A percentile compares a stretch with the other conserved stretches of the same genome.
phyloP scores from a whole-genome alignment of 2,329 filamentous ascomycete species.

The Didymella glomerata region DNA sequence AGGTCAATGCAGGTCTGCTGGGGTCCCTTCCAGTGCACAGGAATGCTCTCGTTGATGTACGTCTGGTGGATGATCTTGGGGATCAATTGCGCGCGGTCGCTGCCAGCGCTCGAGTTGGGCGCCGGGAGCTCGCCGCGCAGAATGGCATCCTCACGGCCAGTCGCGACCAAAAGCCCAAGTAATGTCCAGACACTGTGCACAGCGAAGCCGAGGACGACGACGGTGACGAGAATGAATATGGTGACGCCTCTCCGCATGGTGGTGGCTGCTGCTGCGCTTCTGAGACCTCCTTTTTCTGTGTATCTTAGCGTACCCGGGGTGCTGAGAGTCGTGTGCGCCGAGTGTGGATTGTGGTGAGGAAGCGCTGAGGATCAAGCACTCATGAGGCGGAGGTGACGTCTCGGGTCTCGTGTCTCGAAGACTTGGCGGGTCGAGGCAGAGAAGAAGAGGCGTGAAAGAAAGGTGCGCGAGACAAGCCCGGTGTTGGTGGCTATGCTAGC shows the following conservation, averaged over 20 bases:
- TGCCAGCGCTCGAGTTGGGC: constrained; percentile 67
- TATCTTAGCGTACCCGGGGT: constrained; percentile 1
- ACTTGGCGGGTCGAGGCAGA: constrained; percentile 24
- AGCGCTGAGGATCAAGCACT: constrained; percentile 24
- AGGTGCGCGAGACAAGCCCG: constrained; percentile 22
- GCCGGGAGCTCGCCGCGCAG: constrained; percentile 71
- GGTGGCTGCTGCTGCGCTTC: constrained; percentile 26
- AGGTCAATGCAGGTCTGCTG: constrained; percentile 72
- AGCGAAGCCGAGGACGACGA: constrained; percentile 69
- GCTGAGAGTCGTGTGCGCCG: constrained; percentile 12
- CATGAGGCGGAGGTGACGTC: constrained; percentile 19
- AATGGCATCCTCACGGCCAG: constrained; percentile 73
- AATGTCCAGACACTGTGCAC: constrained; percentile 75
- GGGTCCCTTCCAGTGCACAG: constrained; percentile 69
- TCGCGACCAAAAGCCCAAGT: constrained; percentile 72
- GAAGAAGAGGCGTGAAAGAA: constrained; percentile 28
- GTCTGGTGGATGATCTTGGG: constrained; percentile 83
- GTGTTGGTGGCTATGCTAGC: constrained; percentile 21
- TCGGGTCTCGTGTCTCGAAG: constrained; percentile 20
- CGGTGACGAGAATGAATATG: constrained; percentile 71
- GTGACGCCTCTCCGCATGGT: constrained; percentile 68
- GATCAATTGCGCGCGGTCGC: constrained; percentile 67
- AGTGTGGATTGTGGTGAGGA: constrained; percentile 12
- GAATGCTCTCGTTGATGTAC: constrained; percentile 75
- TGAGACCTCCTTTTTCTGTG: constrained; percentile 36